Evolutionary conservation across 148 eudicot genomes (phyloP), one percentile per base, ranked within the genome.

Genomic region (Dianthus caryophyllus): DNA sequence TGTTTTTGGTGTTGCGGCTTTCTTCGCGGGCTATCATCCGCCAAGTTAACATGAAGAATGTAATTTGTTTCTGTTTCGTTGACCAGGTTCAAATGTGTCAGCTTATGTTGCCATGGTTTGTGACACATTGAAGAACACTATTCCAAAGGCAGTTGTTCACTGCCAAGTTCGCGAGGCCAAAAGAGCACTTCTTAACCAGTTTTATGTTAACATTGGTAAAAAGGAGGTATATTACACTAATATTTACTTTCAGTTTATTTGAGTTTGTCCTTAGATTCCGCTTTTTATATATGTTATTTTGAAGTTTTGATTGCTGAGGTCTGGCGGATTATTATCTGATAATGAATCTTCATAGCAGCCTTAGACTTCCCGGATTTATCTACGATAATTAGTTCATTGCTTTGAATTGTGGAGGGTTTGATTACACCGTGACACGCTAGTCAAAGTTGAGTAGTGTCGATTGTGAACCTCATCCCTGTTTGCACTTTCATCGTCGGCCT

Each of bases 161-260:
- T 94, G 97, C 74, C 99, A 94, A 86, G 99, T 94, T 59, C 77
- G 84, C 72, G 88, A 90, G 77, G 99, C 99, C 47, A 94, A 88
- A 78, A 76, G 83, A 81, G 64, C 86, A 48, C 80, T 94, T 67
- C 93, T 94, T 33, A 90, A 88, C 76, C 75, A 73, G 17, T 94
- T 90, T 73, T 94, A 94, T 61, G 87, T 89, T 66, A 84, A 90
- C 65, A 80, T 94, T 74, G 99, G 99, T 30, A 94, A 84, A 63
- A 82, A 72, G 71, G 97, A 94, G 97, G 99, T 94, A 80, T 71
- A 33, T 33, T 71, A 17, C 66, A 57, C 75, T 17, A 16, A 31
- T 43, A 0, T 67, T 66, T 22, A 48, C 22, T 12, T 18, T 33
- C 38, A 33, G 38, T 3, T 7, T 33, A n/a, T n/a, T n/a, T n/a